Evolutionary conservation across 2,329 filamentous ascomycete species (phyloP).

Genomic region (Calonectria montana): DNA sequence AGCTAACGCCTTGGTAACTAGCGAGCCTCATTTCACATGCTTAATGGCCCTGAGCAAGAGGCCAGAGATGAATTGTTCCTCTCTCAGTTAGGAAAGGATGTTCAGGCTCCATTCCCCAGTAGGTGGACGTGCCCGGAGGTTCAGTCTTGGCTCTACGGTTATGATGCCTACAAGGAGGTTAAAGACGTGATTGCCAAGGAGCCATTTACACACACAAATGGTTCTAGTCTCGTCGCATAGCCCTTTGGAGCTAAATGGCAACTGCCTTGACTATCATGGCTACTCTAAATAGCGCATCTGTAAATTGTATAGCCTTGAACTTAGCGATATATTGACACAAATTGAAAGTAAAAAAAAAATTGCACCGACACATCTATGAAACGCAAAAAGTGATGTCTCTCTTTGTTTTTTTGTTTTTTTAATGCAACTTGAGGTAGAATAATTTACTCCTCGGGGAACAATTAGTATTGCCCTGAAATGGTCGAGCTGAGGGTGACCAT

Average conservation of each 20-base stretch:
- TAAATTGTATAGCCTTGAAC: background rate
- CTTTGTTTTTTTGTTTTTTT: too few relatives aligned
- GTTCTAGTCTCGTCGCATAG: background rate
- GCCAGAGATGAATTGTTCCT: conserved; percentile 68
- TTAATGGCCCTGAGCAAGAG: conserved; percentile 67
- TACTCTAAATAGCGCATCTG: background rate
- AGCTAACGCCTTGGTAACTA: conserved; percentile 35
- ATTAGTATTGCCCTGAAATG: too few relatives aligned
- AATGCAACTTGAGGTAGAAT: background rate
- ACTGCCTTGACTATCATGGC: background rate
- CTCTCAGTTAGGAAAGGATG: conserved; percentile 61
- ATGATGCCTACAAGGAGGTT: conserved; percentile 69
- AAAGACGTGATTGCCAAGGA: conserved; percentile 46
- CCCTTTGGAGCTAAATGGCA: background rate
- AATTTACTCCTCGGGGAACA: too few relatives aligned
- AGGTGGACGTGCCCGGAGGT: conserved; percentile 68
- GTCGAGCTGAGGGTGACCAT: too few relatives aligned
- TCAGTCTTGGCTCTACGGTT: conserved; percentile 74
- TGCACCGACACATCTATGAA: too few relatives aligned
- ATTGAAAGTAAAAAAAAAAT: too few relatives aligned
- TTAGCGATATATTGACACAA: background rate
- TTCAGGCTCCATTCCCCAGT: conserved; percentile 67
- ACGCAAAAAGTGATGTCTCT: too few relatives aligned
- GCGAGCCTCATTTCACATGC: conserved; percentile 64
- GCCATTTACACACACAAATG: conserved; percentile 7